Percentiles rank a stretch among this genome's conserved stretches.
Conservation (phyloP, 192 early-diverging fungal genomes). For the Spinellus fusiger region DNA sequence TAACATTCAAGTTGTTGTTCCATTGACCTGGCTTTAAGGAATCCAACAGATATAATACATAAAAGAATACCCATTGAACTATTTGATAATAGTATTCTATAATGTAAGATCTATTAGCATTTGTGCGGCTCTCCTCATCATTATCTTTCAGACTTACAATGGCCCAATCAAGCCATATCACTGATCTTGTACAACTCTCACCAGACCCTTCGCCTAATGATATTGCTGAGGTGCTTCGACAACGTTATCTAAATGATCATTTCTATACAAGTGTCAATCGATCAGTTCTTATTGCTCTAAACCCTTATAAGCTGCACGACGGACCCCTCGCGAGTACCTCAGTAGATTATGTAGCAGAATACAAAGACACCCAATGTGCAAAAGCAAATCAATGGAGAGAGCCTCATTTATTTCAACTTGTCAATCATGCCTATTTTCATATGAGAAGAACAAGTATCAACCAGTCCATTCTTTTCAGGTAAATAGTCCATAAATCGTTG, state of each 20-base stretch:
- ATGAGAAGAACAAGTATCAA: conserved; percentile 70
- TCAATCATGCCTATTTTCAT: conserved; percentile 74
- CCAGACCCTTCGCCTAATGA: conserved; percentile 13
- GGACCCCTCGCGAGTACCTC: conserved; percentile 24
- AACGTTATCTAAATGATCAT: conserved; percentile 46
- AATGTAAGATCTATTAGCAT: not conserved
- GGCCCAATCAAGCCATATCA: conserved; percentile 3
- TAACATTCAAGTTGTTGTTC: not conserved
- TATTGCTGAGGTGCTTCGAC: conserved; percentile 41
- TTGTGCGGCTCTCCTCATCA: not conserved
- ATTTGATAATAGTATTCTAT: not conserved
- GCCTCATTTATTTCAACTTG: conserved; percentile 76
- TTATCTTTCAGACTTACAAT: not conserved
- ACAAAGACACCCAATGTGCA: conserved; percentile 46
- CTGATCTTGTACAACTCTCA: conserved; percentile 6
- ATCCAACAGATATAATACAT: not conserved
- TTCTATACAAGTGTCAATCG: conserved; percentile 55
- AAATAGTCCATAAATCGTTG: conserved; percentile 9
- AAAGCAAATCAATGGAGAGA: conserved; percentile 41
- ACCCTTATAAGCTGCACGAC: conserved; percentile 42
- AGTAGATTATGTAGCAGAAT: conserved; percentile 61
- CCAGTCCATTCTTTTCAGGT: conserved; percentile 33
- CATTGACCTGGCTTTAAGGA: not conserved
- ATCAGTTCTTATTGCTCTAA: conserved; percentile 57
- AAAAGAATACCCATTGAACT: not conserved